Base-by-base conservation (phyloP, 2,329 filamentous ascomycete genomes). In the Tolypocladium guangdongense region DNA sequence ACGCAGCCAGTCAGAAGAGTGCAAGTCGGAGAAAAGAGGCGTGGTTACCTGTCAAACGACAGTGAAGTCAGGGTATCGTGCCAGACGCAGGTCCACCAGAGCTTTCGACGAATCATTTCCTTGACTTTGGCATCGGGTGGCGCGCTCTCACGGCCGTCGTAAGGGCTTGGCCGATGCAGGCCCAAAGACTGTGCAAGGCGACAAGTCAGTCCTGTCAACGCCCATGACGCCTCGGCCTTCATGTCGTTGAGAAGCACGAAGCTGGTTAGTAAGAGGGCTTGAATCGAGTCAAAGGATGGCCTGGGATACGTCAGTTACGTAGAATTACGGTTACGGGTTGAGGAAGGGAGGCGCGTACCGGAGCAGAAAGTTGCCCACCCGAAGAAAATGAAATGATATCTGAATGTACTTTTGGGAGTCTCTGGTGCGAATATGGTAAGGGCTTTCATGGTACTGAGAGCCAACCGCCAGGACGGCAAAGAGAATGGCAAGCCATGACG, bases 221-320 rank as follows among this genome's bases (percentile, higher is more conserved):
- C 82, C 82, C 82, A 86, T 0, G 82, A 84, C 0, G 81, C 82
- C 60, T 86, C 82, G 1, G 82, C 82, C 61, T 85, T 85, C 82
- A 86, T 86, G 55, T 86, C 82, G 58, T 86, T 86, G 30, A 84
- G 69, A 2, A 86, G 70, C 2, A 83, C 81, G 57, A 85, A 84
- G 33, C 80, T 77, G 4, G 80, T 81, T 45, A 86, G 74, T 1
- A 86, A 69, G 41, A 86, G 68, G 1, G 82, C 82, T 63, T 86
- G 82, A 30, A 86, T 81, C 5, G 81, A 83, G 63, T 86, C 82
- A 39, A 85, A 75, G 0, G 83, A 84, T 2, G 82, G 82, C 35
- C 78, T 80, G 52, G 22, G 1, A 49, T 52, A 33, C 22, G 22
- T 16, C 7, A 52, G 61, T 7, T 61, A 56, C 38, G 16, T 30